Base-by-base conservation (phyloP, 2,329 filamentous ascomycete genomes). In the Teratosphaeria pseudoeucalypti region DNA sequence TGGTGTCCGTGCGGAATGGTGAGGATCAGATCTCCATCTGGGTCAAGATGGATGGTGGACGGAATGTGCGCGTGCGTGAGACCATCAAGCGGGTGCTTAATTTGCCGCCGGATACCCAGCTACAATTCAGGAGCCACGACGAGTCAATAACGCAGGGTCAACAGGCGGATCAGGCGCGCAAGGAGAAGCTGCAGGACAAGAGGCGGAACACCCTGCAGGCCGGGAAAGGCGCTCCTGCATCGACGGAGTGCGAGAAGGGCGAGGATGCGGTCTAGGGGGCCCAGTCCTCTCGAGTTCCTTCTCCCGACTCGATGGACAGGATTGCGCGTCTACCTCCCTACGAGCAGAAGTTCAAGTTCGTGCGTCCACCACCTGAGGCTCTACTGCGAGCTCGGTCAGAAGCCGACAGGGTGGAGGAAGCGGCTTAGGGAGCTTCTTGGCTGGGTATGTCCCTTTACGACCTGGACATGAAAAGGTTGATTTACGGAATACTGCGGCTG, bases 1-100 rank as follows among this genome's bases (percentile, higher is more conserved):
- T 99, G 34, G 82, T 99, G 52, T 97, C 92, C 73, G 89, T 99
- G 64, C 84, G 94, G 63, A 95, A 92, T 70, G 92, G 92, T 52
- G 94, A 99, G 77, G 94, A 99, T 72, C 95, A 97, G 63, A 82
- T 99, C 74, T 96, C 91, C 77, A 91, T 99, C 72, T 99, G 94
- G 94, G 95, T 92, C 58, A 89, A 91, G 74, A 94, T 90, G 68
- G 90, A 95, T 70, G 92, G 91, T 53, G 90, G 91, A 63, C 86
- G 90, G 69, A 95, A 96, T 74, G 88, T 97, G 68, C 96, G 95
- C 80, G 96, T 99, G 70, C 87, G 92, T 88, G 92, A 99, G 78
- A 95, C 88, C 37, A 91, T 97, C 82, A 96, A 95, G 77, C 88
- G 90, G 64, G 82, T 95, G 65, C 85, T 99, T 59, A 83, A 85